phyloP scores from a whole-genome alignment of 176 grass and related monocot species.

The Oryza brachyantha region DNA sequence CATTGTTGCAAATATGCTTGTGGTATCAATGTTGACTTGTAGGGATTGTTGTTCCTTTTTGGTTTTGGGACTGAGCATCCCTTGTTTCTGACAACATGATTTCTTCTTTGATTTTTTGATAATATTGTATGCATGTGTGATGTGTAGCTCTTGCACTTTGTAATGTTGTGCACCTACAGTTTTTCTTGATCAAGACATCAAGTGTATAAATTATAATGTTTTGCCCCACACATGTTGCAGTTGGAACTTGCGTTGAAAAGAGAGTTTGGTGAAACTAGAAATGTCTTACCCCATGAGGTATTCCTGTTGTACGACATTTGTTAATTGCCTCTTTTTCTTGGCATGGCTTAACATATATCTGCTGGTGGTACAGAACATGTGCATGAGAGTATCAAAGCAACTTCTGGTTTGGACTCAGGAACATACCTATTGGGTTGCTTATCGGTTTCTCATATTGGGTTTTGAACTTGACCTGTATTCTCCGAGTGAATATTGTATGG shows the following conservation, averaged over 20 bases:
- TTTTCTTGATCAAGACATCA: not conserved
- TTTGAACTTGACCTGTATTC: conserved; percentile 96
- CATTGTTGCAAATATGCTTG: not conserved
- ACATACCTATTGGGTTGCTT: conserved; percentile 83
- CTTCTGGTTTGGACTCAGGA: conserved; percentile 91
- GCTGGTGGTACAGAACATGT: conserved; percentile 57
- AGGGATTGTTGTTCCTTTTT: not conserved
- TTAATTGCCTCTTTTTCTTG: conserved; percentile 8
- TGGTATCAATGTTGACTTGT: not conserved
- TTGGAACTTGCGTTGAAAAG: conserved; percentile 94
- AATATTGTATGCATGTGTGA: not conserved
- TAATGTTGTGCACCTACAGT: not conserved
- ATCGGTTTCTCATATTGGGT: conserved; percentile 85
- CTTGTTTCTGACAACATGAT: not conserved
- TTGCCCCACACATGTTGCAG: conserved; percentile 43
- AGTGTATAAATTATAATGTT: conserved; percentile 9
- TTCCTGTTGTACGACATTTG: not conserved
- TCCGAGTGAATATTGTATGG: conserved; percentile 84
- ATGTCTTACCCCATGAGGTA: conserved; percentile 69
- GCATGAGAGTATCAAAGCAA: conserved; percentile 90
- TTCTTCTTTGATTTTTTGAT: not conserved
- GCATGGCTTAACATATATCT: conserved; percentile 27
- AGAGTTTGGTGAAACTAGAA: conserved; percentile 70
- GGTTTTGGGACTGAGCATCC: not conserved
- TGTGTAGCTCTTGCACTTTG: not conserved